These are phyloP conservation scores for Chlamydomonas applanata DNA, from an alignment of 139 green algal species.

Conservation along the genomic window DNA sequence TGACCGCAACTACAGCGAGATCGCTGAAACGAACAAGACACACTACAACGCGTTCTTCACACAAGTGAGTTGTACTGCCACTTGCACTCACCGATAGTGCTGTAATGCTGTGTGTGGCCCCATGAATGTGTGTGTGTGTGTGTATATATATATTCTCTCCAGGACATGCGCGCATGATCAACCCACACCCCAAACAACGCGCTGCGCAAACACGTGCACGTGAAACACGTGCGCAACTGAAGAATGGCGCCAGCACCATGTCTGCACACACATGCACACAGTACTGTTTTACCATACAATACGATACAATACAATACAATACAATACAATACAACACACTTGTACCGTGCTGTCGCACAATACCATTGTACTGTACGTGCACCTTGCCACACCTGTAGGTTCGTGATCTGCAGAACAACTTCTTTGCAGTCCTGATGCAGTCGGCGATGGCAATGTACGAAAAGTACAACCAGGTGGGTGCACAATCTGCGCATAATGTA, in stretches of 20 bases:
- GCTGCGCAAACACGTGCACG: too few species aligned
- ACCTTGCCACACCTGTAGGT: constrained; percentile 32
- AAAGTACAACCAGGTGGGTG: constrained; percentile 53
- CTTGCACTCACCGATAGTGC: background rate
- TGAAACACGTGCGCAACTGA: too few species aligned
- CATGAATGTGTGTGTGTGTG: background rate
- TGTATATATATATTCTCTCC: background rate
- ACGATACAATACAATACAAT: too few species aligned
- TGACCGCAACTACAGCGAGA: constrained; percentile 71
- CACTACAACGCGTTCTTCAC: constrained; percentile 71
- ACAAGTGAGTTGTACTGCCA: constrained; percentile 46
- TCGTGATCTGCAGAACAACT: constrained; percentile 67
- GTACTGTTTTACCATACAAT: too few species aligned
- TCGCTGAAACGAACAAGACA: constrained; percentile 66
- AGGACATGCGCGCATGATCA: background rate
- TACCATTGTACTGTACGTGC: background rate
- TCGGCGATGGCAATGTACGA: constrained; percentile 52
- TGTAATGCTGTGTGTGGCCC: too few species aligned
- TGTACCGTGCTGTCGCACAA: too few species aligned
- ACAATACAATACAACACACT: too few species aligned
- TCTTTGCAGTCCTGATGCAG: constrained; percentile 45
- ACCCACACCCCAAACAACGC: too few species aligned
- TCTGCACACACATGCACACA: too few species aligned
- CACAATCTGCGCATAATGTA: too few species aligned
- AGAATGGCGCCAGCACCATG: too few species aligned